Base-by-base conservation (phyloP, 2,329 filamentous ascomycete genomes). In the Penicillium sp. region DNA sequence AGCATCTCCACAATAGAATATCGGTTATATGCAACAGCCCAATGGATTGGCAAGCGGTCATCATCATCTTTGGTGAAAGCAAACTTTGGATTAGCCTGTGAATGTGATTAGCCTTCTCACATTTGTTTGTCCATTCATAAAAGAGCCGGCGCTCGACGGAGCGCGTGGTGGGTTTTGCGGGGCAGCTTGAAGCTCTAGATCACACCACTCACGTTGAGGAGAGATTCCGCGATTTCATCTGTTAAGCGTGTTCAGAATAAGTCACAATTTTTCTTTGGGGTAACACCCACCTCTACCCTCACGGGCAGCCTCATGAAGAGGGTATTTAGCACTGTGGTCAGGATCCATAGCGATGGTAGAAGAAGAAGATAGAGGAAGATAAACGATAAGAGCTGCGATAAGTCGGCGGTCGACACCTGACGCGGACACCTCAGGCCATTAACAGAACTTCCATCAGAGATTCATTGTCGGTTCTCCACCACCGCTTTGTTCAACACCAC, bases 11-110 rank as follows among this genome's bases (percentile, higher is more conserved):
- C 85, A 53, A 96, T 90, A 23, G 86, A 82, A 6, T 87, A 74
- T 61, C 85, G 86, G 69, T 94, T 95, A 71, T 89, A 88, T 21
- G 92, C 94, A 2, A 85, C 84, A 0, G 94, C 93, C 94, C 94
- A 99, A 78, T 99, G 94, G 52, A 97, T 85, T 2, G 94, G 87
- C 34, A 96, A 83, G 42, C 94, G 89, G 15, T 90, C 90, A 70
- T 99, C 94, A 45, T 89, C 87, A 66, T 99, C 94, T 65, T 77
- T 79, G 65, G 85, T 84, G 52, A 76, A 79, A 24, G 89, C 86
- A 36, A 95, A 82, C 65, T 89, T 92, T 2, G 89, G 86, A 66
- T 95, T 91, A 61, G 86, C 85, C 87, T 93, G 21, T 21, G 89
- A 8, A 12, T 4, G 15, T 42, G 3, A 41, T 62, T 21, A 62